phyloP scores from a whole-genome alignment of 768 basidiomycete genomes.

The Agrocybe pediades region DNA sequence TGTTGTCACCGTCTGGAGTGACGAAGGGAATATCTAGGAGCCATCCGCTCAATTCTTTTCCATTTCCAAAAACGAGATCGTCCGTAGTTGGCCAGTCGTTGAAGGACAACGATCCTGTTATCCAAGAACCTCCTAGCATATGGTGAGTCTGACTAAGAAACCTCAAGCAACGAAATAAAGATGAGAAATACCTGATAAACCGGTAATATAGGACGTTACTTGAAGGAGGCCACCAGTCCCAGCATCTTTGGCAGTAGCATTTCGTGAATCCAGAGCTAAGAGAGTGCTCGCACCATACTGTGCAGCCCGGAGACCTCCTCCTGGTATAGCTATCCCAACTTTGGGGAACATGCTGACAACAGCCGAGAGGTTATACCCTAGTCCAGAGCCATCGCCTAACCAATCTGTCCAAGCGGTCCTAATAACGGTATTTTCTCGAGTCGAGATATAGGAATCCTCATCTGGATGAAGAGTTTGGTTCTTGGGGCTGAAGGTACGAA shows the following conservation, averaged over 20 bases:
- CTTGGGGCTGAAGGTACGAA: slow-evolving; percentile 52
- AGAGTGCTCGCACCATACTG: slow-evolving; percentile 64
- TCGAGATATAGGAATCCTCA: slow-evolving; percentile 49
- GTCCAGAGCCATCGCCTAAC: slow-evolving; percentile 52
- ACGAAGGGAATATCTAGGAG: slow-evolving; percentile 56
- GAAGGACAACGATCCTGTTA: slow-evolving; percentile 61
- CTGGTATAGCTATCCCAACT: slow-evolving; percentile 68
- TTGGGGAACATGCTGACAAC: slow-evolving; percentile 47
- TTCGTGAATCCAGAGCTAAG: slow-evolving; percentile 61
- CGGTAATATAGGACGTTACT: slow-evolving; percentile 68
- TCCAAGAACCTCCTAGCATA: slow-evolving; percentile 63
- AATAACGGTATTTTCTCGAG: slow-evolving; percentile 41
- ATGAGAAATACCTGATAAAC: slow-evolving; percentile 54
- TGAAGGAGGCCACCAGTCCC: slow-evolving; percentile 74
- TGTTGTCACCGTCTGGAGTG: slow-evolving; percentile 51
- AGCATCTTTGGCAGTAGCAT: slow-evolving; percentile 51
- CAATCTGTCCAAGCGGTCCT: slow-evolving; percentile 58
- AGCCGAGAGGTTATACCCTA: slow-evolving; percentile 52
- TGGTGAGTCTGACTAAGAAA: neutral
- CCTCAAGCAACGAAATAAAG: neutral
- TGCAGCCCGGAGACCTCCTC: slow-evolving; percentile 71
- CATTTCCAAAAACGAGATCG: slow-evolving; percentile 63
- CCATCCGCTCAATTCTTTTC: slow-evolving; percentile 50
- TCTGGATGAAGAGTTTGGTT: slow-evolving; percentile 51
- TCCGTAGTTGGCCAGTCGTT: slow-evolving; percentile 63